Percentiles rank a stretch among this genome's conserved stretches.
These are phyloP conservation scores for Ganoderma sinense DNA, from an alignment of 1,284 basidiomycete species.

Conservation along the genomic window DNA sequence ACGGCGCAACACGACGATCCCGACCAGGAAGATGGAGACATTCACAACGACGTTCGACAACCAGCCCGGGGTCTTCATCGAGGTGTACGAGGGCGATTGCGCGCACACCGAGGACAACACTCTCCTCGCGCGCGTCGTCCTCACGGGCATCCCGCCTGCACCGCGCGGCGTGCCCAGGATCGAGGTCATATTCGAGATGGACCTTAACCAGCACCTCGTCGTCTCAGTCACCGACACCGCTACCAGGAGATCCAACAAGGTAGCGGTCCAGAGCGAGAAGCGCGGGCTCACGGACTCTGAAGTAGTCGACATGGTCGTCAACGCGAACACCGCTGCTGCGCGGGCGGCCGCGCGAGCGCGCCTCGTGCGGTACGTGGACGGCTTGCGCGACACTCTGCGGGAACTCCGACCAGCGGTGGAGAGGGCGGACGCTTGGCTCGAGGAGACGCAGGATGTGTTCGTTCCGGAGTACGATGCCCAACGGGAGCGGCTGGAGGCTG, in stretches of 20 bases:
- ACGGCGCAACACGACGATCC: constrained; percentile 98
- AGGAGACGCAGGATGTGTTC: constrained; percentile 86
- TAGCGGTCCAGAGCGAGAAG: constrained; percentile 99
- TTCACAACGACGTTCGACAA: constrained; percentile 99
- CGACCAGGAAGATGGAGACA: constrained; percentile 98
- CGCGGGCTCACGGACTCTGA: constrained; percentile 98
- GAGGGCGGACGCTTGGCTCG: constrained; percentile 91
- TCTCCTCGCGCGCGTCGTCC: constrained; percentile 98
- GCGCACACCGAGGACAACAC: constrained; percentile 99
- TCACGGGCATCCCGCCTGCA: constrained; percentile 96
- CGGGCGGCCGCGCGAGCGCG: constrained; percentile 90
- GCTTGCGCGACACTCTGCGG: constrained; percentile 90
- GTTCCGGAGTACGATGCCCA: constrained; percentile 96
- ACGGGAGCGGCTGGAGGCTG: constrained; percentile 94
- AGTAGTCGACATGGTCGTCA: too few species aligned
- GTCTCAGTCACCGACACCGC: too few species aligned
- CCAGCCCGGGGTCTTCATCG: constrained; percentile 98
- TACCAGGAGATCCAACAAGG: too few species aligned
- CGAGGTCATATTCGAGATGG: constrained; percentile 98
- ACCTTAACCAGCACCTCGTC: constrained; percentile 89
- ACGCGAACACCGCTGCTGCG: constrained; percentile 92
- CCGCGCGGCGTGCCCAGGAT: constrained; percentile 99
- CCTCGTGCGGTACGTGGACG: constrained; percentile 95
- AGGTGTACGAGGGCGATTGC: constrained; percentile 99
- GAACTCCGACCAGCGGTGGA: constrained; percentile 87